Percentiles rank a stretch among this genome's conserved stretches.
phyloP scores from a whole-genome alignment of 2,329 filamentous ascomycete species.

The Aspergillus intermedius region DNA sequence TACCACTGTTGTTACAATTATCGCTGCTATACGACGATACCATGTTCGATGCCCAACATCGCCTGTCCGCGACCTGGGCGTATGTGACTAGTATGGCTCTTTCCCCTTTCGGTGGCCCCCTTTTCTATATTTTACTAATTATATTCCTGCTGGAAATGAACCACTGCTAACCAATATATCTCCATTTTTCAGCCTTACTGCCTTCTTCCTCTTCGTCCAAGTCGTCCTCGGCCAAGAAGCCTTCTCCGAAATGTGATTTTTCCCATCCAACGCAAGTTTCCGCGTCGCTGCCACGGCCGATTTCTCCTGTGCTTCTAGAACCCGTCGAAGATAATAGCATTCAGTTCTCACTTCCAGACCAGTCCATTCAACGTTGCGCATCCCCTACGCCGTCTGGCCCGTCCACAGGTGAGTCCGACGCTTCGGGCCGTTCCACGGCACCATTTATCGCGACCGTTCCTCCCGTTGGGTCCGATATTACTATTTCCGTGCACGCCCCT shows the following conservation, averaged over 20 bases:
- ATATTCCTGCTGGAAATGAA: constrained; percentile 1
- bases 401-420: constrained; percentile 30
- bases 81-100: constrained; percentile 30
- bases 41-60: constrained; percentile 36
- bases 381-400: constrained; percentile 11
- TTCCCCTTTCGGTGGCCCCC: constrained; percentile 2
- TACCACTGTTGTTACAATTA: background rate
- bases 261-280: constrained; percentile 21
- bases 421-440: constrained; percentile 24
- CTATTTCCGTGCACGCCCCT: constrained; percentile 6
- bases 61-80: constrained; percentile 30
- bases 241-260: constrained; percentile 28
- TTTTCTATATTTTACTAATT: constrained; percentile 7
- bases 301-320: constrained; percentile 16
- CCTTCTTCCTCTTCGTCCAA: constrained; percentile 19
- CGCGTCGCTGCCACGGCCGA: constrained; percentile 18
- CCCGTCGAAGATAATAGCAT: constrained; percentile 4
- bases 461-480: constrained; percentile 14
- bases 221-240: constrained; percentile 24
- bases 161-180: background rate
- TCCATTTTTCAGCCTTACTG: constrained; percentile 12
- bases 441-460: constrained; percentile 11
- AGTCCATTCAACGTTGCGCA: constrained; percentile 1
- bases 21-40: constrained; percentile 23
- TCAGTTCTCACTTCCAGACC: background rate